These are phyloP conservation scores for Phytopythium cucurbitacearum DNA, from an alignment of 352 stramenopile genomes.

Conservation along the genomic window DNA sequence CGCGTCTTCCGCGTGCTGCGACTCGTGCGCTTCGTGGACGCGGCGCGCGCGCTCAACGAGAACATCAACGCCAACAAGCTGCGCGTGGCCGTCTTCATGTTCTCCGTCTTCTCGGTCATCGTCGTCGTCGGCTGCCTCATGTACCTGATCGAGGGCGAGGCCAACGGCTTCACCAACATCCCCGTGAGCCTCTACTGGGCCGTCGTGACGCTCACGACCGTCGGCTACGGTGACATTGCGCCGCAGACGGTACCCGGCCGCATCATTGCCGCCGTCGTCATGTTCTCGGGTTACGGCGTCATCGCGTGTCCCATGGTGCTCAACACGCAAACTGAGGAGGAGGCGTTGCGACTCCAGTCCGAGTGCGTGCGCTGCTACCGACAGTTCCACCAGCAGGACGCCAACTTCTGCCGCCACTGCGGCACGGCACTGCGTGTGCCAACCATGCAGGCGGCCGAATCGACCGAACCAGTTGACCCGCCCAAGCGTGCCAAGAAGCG, in stretches of 20 bases:
- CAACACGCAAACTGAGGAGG: slow-evolving; percentile 45
- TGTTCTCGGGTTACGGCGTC: slow-evolving; percentile 85
- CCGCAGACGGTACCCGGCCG: slow-evolving; percentile 75
- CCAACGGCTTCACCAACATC: slow-evolving; percentile 83
- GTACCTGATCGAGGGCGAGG: slow-evolving; percentile 81
- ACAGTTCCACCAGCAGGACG: slow-evolving; percentile 71
- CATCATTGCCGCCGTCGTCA: slow-evolving; percentile 78
- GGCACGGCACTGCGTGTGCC: slow-evolving; percentile 50
- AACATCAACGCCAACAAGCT: slow-evolving; percentile 82
- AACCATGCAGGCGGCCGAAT: neutral
- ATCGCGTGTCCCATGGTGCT: slow-evolving; percentile 83
- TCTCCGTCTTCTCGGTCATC: slow-evolving; percentile 72
- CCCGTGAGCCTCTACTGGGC: slow-evolving; percentile 86
- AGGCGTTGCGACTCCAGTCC: slow-evolving; percentile 52
- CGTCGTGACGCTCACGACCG: slow-evolving; percentile 85
- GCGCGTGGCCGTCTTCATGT: slow-evolving; percentile 74
- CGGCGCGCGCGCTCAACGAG: slow-evolving; percentile 54
- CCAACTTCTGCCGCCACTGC: slow-evolving; percentile 79
- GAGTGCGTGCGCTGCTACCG: slow-evolving; percentile 76
- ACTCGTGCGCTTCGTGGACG: slow-evolving; percentile 69
- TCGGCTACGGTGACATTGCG: slow-evolving; percentile 84
- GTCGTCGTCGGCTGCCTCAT: slow-evolving; percentile 79
- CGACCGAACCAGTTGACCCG: neutral
- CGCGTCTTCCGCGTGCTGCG: slow-evolving; percentile 74
- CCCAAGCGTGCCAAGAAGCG: neutral